Percentiles rank a stretch among this genome's conserved stretches.
These are phyloP conservation scores for Aspergillus unguis DNA, from an alignment of 2,329 filamentous ascomycete species.

Conservation along the genomic window DNA sequence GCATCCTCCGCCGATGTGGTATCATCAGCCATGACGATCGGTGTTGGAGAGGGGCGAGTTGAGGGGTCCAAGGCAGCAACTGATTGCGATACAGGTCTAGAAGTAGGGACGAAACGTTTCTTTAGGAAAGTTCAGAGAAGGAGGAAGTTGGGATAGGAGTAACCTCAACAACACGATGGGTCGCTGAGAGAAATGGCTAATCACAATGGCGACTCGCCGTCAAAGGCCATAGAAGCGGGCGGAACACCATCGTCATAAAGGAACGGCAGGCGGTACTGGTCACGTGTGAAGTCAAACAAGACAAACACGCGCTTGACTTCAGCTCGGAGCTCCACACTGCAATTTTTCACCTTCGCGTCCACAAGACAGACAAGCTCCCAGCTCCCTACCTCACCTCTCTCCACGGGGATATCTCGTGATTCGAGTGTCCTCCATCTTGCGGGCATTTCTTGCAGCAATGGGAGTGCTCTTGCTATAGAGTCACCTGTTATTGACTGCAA, in stretches of 20 bases:
- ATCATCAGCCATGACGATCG: constrained; percentile 40
- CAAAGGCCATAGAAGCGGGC: constrained; percentile 30
- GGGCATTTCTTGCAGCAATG: constrained; percentile 32
- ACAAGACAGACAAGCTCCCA: constrained; percentile 9
- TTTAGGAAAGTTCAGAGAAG: not conserved
- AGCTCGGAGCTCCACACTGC: constrained; percentile 22
- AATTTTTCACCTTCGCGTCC: constrained; percentile 30
- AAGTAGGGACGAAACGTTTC: not conserved
- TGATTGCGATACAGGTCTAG: constrained; percentile 13
- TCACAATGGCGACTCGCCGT: not conserved
- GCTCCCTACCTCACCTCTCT: constrained; percentile 1
- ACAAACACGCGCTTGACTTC: constrained; percentile 20
- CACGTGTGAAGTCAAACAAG: constrained; percentile 6
- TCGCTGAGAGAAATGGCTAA: not conserved
- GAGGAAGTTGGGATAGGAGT: not conserved
- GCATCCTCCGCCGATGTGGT: constrained; percentile 56
- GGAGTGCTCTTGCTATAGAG: constrained; percentile 32
- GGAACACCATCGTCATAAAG: constrained; percentile 34
- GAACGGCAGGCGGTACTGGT: not conserved
- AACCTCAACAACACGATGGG: too few relatives aligned
- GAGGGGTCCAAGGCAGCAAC: constrained; percentile 8
- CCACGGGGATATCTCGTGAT: constrained; percentile 21
- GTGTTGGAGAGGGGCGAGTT: constrained; percentile 11
- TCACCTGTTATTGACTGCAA: constrained; percentile 24
- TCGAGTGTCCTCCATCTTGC: constrained; percentile 25